phyloP scores from a whole-genome alignment of 768 basidiomycete species.

The Punctularia strigosozonata region DNA sequence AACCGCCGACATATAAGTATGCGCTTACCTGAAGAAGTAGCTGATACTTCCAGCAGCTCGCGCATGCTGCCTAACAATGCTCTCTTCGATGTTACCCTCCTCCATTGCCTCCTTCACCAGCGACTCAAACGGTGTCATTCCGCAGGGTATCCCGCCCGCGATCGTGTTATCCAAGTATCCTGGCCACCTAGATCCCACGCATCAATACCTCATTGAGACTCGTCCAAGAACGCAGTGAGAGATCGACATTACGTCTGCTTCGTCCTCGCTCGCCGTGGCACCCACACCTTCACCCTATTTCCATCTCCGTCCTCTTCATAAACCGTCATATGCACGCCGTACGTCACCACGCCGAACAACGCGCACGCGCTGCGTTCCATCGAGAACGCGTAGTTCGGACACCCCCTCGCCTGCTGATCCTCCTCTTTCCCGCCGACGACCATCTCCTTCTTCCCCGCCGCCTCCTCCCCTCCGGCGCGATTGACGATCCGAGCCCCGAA shows the following conservation, averaged over 20 bases:
- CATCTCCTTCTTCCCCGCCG: slow-evolving; percentile 19
- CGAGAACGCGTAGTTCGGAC: slow-evolving; percentile 79
- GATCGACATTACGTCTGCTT: slow-evolving; percentile 72
- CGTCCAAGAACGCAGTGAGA: neutral
- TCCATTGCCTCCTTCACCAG: slow-evolving; percentile 89
- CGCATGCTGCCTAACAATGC: slow-evolving; percentile 47
- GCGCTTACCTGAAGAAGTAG: slow-evolving; percentile 64
- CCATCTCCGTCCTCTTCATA: slow-evolving; percentile 37
- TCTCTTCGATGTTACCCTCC: slow-evolving; percentile 72
- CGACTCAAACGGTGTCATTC: slow-evolving; percentile 58
- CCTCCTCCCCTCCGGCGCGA: slow-evolving; percentile 9
- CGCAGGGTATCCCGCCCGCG: slow-evolving; percentile 85
- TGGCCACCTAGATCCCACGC: slow-evolving; percentile 46
- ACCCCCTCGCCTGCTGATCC: too few relatives aligned
- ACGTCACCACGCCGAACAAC: slow-evolving; percentile 83
- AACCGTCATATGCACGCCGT: slow-evolving; percentile 85
- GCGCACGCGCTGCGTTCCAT: slow-evolving; percentile 86
- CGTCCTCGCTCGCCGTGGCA: slow-evolving; percentile 72
- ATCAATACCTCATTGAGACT: neutral
- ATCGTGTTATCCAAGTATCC: slow-evolving; percentile 83
- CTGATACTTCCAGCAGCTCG: slow-evolving; percentile 59
- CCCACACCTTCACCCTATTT: slow-evolving; percentile 55
- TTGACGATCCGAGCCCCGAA: slow-evolving; percentile 42
- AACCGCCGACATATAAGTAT: neutral
- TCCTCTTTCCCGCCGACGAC: too few relatives aligned